Percentiles rank a stretch among this genome's conserved stretches.
Conservation (phyloP, 2,329 filamentous ascomycete genomes). For the Hymenoscyphus occultus region DNA sequence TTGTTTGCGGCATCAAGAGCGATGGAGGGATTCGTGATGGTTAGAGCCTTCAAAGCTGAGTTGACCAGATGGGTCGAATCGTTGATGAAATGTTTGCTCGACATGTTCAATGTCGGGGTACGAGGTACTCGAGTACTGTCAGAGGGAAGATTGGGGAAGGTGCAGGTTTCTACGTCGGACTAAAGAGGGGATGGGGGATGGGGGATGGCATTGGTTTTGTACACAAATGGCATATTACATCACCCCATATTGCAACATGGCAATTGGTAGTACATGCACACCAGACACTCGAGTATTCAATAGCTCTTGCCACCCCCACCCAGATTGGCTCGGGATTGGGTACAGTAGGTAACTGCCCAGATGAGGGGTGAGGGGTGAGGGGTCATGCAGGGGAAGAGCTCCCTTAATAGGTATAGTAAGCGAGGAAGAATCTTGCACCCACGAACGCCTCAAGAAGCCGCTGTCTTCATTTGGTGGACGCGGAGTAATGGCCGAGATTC, state of each 20-base stretch:
- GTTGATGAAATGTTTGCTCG: conserved; percentile 83
- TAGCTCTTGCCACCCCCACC: too few relatives aligned
- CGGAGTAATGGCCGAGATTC: too few relatives aligned
- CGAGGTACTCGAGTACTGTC: not conserved
- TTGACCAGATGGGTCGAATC: conserved; percentile 77
- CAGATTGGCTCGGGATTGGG: too few relatives aligned
- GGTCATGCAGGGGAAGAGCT: too few relatives aligned
- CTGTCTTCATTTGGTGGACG: too few relatives aligned
- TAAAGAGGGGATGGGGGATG: not conserved
- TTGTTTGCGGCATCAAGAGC: conserved; percentile 78
- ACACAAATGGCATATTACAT: not conserved
- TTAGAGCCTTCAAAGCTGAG: conserved; percentile 72
- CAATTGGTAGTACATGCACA: not conserved
- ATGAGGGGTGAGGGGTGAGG: too few relatives aligned
- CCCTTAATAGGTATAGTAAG: too few relatives aligned
- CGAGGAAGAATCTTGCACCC: too few relatives aligned
- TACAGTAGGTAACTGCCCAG: too few relatives aligned
- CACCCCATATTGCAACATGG: not conserved
- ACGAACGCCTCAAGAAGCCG: too few relatives aligned
- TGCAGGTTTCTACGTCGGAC: not conserved
- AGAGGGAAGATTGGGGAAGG: not conserved
- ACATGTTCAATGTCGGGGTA: conserved; percentile 39
- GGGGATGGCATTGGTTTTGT: not conserved
- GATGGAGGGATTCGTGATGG: conserved; percentile 79
- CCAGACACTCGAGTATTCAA: too few relatives aligned